Base-by-base conservation (phyloP, 2,329 filamentous ascomycete genomes). In the Aspergillus hortae region DNA sequence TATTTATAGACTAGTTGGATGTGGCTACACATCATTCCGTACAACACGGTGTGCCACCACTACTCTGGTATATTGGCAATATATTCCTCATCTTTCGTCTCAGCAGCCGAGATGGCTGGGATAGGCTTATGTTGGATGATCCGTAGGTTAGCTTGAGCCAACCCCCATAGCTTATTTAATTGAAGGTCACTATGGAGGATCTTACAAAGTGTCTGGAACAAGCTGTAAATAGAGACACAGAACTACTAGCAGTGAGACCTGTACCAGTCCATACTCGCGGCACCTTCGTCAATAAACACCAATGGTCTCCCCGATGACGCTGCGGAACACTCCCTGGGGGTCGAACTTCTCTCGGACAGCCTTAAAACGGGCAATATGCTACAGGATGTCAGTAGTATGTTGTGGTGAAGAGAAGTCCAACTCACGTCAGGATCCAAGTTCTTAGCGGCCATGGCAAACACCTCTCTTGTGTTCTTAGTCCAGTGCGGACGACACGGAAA, bases 311-410 rank as follows among this genome's bases (percentile, higher is more conserved):
- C 53, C 53, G 3, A 55, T n/a, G 2, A 55, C 49, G 35, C 53
- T 55, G 19, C 49, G 49, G 27, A 49, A 55, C 9, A 55, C 15
- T 14, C 53, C 53, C n/a, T 52, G 46, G 4, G 53, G 53, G 25
- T 55, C 53, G 14, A 49, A 55, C 27, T 47, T 27, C 44, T 55
- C 42, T 17, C 53, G 41, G 6, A 55, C 46, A 1, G 53, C 49
- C 30, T 55, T 55, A 43, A 55, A 55, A 10, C 53, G 53, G 10
- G 49, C 53, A 38, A 55, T 30, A 27, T 55, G 53, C 53, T 55
- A 27, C 2, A 17, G 6, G 6, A 4, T 3, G 27, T 46, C 12
- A 15, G 17, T 12, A 2, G 14, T 33, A 1, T 10, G 2, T 9
- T 6, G 25, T 19, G 5, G 25, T 11, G 4, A 7, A 11, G 9